Conservation (phyloP, 2,329 filamentous ascomycete genomes). For the Neopestalotiopsis clavispora region DNA sequence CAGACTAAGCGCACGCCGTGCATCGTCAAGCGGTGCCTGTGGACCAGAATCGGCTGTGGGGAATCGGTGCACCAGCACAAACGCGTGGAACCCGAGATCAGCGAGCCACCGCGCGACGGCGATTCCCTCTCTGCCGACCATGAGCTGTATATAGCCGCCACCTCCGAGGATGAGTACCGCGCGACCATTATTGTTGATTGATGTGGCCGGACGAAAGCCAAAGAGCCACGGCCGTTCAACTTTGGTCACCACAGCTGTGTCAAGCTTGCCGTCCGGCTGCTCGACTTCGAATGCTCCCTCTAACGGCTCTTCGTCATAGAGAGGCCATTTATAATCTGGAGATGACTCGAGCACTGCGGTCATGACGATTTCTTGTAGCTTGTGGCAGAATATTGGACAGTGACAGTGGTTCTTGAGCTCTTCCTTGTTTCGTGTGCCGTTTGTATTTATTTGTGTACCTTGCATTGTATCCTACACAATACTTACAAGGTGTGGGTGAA, state of each 20-base stretch:
- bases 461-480: too few relatives aligned
- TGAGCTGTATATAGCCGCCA: constrained; percentile 28
- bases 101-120: constrained; percentile 27
- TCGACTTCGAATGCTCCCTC: constrained; percentile 24
- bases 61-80: constrained; percentile 30
- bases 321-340: constrained; percentile 23
- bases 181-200: constrained; percentile 19
- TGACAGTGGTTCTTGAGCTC: not conserved
- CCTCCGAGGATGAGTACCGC: constrained; percentile 28
- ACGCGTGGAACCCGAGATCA: constrained; percentile 26
- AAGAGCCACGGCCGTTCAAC: constrained; percentile 27
- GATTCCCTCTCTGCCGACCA: constrained; percentile 29
- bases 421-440: too few relatives aligned
- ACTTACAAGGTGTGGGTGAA: too few relatives aligned
- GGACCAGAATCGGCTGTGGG: constrained; percentile 24
- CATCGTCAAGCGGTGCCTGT: constrained; percentile 26
- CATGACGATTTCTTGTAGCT: not conserved
- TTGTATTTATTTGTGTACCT: too few relatives aligned
- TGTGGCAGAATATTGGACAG: not conserved
- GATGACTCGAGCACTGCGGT: not conserved
- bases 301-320: constrained; percentile 22
- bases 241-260: constrained; percentile 21
- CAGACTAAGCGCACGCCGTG: constrained; percentile 24
- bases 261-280: constrained; percentile 19
- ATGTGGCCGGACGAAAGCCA: constrained; percentile 24